A percentile compares a stretch with the other conserved stretches of the same genome.
Evolutionary conservation across 345 rosid genomes (phyloP).

Genomic region (Jatropha curcas): DNA sequence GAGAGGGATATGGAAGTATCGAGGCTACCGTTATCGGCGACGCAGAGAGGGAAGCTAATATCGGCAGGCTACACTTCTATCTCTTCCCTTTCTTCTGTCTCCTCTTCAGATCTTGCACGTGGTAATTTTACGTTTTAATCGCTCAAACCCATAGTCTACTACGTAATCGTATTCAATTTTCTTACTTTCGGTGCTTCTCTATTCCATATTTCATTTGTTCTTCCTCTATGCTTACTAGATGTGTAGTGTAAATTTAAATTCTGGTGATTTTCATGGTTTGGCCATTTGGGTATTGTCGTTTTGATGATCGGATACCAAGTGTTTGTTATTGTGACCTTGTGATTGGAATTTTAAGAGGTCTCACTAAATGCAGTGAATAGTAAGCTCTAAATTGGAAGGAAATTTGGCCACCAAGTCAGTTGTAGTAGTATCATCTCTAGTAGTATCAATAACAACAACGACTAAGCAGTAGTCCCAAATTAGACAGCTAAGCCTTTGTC

Average conservation of each 20-base stretch:
- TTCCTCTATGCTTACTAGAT: neutral
- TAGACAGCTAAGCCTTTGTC: no score
- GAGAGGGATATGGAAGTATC: constrained; percentile 52
- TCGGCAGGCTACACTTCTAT: constrained; percentile 64
- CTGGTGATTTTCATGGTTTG: neutral
- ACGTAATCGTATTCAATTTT: neutral
- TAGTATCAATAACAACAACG: no score
- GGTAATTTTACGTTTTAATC: constrained; percentile 32
- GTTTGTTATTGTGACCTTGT: constrained; percentile 28
- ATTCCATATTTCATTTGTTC: neutral
- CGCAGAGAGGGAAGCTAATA: constrained; percentile 67
- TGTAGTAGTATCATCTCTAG: no score
- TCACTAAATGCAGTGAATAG: no score
- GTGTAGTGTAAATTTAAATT: neutral
- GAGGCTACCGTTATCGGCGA: constrained; percentile 62
- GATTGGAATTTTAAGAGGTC: neutral
- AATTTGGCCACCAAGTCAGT: no score
- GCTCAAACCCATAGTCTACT: neutral
- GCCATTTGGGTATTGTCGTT: no score
- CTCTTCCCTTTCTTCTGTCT: constrained; percentile 53
- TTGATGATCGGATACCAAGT: constrained; percentile 1
- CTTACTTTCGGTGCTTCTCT: neutral
- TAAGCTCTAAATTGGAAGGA: no score
- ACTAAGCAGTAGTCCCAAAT: no score
- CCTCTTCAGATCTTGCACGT: constrained; percentile 57